These are phyloP conservation scores for Tothia fuscella DNA, from an alignment of 2,329 filamentous ascomycete genomes.

Conservation along the genomic window DNA sequence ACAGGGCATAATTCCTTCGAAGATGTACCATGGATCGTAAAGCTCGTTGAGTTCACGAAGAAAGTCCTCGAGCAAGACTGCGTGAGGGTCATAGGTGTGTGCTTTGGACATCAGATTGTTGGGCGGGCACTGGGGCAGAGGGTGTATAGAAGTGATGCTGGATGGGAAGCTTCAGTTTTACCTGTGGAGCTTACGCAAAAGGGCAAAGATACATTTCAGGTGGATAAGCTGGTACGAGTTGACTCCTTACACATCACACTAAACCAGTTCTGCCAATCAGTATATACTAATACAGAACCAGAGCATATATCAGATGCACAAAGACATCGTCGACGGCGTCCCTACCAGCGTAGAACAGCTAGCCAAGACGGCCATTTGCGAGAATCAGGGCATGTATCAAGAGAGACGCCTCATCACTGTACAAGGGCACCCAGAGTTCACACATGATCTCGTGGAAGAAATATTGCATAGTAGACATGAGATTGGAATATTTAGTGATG, in stretches of 20 bases:
- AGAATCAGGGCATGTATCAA: conserved; percentile 69
- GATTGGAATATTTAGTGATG: conserved; percentile 57
- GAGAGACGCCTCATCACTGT: conserved; percentile 58
- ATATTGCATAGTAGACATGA: conserved; percentile 53
- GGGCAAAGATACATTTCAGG: conserved; percentile 60
- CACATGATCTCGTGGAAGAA: conserved; percentile 55
- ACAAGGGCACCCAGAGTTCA: conserved; percentile 83
- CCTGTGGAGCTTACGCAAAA: conserved; percentile 54
- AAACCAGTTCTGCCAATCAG: no score
- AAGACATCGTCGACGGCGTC: conserved; percentile 57
- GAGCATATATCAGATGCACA: conserved; percentile 77
- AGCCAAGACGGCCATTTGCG: conserved; percentile 53
- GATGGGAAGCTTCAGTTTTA: conserved; percentile 74
- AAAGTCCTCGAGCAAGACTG: conserved; percentile 48
- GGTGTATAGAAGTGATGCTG: conserved; percentile 53
- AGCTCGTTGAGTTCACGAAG: conserved; percentile 56
- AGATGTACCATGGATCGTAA: conserved; percentile 61
- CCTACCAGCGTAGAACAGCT: conserved; percentile 51
- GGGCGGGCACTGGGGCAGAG: conserved; percentile 57
- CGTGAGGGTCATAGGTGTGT: conserved; percentile 65
- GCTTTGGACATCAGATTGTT: conserved; percentile 81
- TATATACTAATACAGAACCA: conserved; percentile 25
- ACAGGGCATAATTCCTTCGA: conserved; percentile 62
- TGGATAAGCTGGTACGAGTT: conserved; percentile 45
- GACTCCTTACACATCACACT: conserved; percentile 1